Conservation (phyloP, 192 early-diverging fungal genomes). For the Coemansia sp. region DNA sequence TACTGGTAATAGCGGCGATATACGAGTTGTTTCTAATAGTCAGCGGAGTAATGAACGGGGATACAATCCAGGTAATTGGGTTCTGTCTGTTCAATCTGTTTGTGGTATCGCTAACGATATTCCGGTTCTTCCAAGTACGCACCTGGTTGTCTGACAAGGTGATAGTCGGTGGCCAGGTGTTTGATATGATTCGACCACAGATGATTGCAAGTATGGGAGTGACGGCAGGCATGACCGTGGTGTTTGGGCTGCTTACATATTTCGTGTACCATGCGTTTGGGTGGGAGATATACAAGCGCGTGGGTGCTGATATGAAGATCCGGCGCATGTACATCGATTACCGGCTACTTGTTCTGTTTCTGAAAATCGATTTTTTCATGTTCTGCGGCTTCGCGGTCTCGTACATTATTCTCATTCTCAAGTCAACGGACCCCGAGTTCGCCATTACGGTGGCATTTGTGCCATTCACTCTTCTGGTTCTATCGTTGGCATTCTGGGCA, state of each 20-base stretch:
- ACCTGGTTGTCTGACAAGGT: constrained; percentile 29
- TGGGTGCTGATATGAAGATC: constrained; percentile 58
- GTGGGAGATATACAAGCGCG: constrained; percentile 60
- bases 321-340: constrained; percentile 57
- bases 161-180: constrained; percentile 14
- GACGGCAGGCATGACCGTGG: constrained; percentile 31
- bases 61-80: constrained; percentile 55
- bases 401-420: constrained; percentile 64
- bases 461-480: constrained; percentile 45
- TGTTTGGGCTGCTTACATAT: constrained; percentile 45
- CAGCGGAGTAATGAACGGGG: constrained; percentile 46
- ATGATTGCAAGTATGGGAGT: constrained; percentile 45
- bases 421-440: constrained; percentile 53
- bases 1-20: constrained; percentile 42
- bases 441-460: constrained; percentile 50
- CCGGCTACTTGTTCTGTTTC: constrained; percentile 52
- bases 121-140: constrained; percentile 50
- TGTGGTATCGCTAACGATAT: constrained; percentile 50
- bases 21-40: constrained; percentile 46
- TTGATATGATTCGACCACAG: constrained; percentile 18
- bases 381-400: constrained; percentile 55
- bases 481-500: constrained; percentile 53
- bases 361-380: constrained; percentile 56
- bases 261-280: constrained; percentile 57
- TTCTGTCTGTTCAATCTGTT: constrained; percentile 52